A percentile compares a stretch with the other conserved stretches of the same genome.
Conservation (phyloP, 192 early-diverging fungal genomes). For the Coemansia sp. region DNA sequence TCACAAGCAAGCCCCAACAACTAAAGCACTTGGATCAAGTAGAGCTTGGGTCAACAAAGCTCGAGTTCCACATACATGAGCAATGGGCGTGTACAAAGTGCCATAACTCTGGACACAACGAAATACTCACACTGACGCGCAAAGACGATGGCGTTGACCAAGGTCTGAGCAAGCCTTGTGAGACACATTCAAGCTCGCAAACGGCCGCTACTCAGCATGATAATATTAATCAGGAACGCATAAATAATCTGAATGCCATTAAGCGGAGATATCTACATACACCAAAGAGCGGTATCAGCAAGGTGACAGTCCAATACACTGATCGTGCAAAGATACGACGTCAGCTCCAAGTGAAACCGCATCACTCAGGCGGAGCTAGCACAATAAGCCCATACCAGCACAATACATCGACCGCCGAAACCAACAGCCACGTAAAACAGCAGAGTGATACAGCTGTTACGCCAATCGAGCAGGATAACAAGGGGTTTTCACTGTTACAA, state of each 20-base stretch:
- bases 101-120: slow-evolving; percentile 53
- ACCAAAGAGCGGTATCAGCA: slow-evolving; percentile 1
- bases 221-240: slow-evolving; percentile 16
- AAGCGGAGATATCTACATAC: slow-evolving; percentile 17
- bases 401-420: neutral
- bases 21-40: slow-evolving; percentile 62
- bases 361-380: neutral
- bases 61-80: slow-evolving; percentile 67
- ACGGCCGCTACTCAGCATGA: neutral
- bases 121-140: slow-evolving; percentile 28
- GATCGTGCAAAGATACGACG: slow-evolving; percentile 33
- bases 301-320: neutral
- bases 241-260: slow-evolving; percentile 25
- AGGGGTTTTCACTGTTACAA: slow-evolving; percentile 34
- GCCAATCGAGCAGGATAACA: slow-evolving; percentile 22
- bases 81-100: slow-evolving; percentile 65
- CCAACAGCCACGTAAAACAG: neutral
- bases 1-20: slow-evolving; percentile 58
- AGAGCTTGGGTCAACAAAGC: slow-evolving; percentile 58
- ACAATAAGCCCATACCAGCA: neutral
- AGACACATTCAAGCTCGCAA: too few species aligned
- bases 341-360: neutral
- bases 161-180: neutral
- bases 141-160: neutral
- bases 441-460: too few species aligned